Percentiles rank a stretch among this genome's conserved stretches.
Conservation (phyloP, 2,329 filamentous ascomycete species). For the Ascochyta koolunga region DNA sequence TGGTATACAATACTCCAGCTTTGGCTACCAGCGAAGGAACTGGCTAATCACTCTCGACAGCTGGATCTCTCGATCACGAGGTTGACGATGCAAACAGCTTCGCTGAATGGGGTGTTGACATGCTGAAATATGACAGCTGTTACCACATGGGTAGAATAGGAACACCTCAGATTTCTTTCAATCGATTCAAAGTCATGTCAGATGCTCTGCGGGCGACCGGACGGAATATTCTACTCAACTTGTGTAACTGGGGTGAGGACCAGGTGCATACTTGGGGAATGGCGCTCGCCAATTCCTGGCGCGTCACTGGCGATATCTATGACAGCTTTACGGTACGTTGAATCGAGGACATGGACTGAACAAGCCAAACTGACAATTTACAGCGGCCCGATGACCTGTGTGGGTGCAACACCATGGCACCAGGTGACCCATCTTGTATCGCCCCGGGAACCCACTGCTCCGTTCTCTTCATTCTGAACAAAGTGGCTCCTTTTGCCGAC, state of each 20-base stretch:
- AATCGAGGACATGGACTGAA: neutral
- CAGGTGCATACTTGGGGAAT: slow-evolving; percentile 45
- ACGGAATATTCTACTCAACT: slow-evolving; percentile 32
- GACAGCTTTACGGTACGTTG: slow-evolving; percentile 30
- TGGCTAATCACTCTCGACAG: slow-evolving; percentile 2
- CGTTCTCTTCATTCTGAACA: slow-evolving; percentile 38
- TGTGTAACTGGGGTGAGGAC: slow-evolving; percentile 48
- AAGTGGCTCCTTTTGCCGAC: slow-evolving; percentile 34
- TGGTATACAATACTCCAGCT: slow-evolving; percentile 34
- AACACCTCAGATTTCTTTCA: slow-evolving; percentile 33
- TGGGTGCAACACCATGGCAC: slow-evolving; percentile 31
- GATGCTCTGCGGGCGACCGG: slow-evolving; percentile 32
- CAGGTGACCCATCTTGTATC: slow-evolving; percentile 33
- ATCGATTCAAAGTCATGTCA: slow-evolving; percentile 37
- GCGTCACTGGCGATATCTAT: slow-evolving; percentile 40
- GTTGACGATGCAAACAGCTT: slow-evolving; percentile 34
- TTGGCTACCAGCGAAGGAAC: neutral
- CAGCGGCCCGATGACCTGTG: slow-evolving; percentile 35
- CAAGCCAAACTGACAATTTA: neutral
- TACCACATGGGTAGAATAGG: slow-evolving; percentile 39
- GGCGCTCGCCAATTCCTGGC: slow-evolving; percentile 45
- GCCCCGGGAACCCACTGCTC: slow-evolving; percentile 38
- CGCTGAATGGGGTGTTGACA: slow-evolving; percentile 44
- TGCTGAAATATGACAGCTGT: slow-evolving; percentile 48
- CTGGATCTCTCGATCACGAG: slow-evolving; percentile 35